Conservation (phyloP, 192 early-diverging fungal genomes). For the Rhizoclosmatium globosum region DNA sequence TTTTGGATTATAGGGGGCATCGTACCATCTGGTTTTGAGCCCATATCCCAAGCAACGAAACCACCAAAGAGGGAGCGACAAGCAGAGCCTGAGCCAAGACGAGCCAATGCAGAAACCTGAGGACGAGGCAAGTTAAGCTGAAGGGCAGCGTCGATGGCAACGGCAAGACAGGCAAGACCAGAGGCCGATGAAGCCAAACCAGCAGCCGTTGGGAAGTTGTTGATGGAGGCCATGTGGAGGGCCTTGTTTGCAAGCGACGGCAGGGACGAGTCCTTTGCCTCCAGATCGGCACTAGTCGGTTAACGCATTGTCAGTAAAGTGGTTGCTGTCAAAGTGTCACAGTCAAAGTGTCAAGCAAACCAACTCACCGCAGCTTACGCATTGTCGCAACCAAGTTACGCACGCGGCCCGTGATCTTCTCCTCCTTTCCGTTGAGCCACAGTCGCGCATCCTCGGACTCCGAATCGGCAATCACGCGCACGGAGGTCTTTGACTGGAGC, state of each 20-base stretch:
- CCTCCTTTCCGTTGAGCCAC: slow-evolving; percentile 96
- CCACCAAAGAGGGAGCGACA: slow-evolving; percentile 98
- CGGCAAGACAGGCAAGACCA: slow-evolving; percentile 94
- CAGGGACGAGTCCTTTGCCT: slow-evolving; percentile 45
- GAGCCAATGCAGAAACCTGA: slow-evolving; percentile 88
- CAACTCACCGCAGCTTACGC: slow-evolving; percentile 62
- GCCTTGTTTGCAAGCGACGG: slow-evolving; percentile 66
- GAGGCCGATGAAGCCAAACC: slow-evolving; percentile 97
- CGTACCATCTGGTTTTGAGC: slow-evolving; percentile 75
- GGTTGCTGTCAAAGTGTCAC: background rate
- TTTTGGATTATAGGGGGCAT: background rate
- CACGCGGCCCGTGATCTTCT: slow-evolving; percentile 70
- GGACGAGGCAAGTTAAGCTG: slow-evolving; percentile 47
- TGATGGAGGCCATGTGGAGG: slow-evolving; percentile 94
- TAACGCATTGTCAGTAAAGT: background rate
- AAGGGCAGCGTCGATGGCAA: slow-evolving; percentile 65
- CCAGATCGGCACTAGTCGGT: slow-evolving; percentile 61
- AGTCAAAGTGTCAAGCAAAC: slow-evolving; percentile 40
- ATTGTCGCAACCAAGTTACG: slow-evolving; percentile 83
- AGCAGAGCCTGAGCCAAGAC: slow-evolving; percentile 96
- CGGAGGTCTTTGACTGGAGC: slow-evolving; percentile 93
- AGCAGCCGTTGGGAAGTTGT: slow-evolving; percentile 99
- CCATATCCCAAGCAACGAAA: slow-evolving; percentile 98
- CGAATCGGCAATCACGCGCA: slow-evolving; percentile 61
- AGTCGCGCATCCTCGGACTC: slow-evolving; percentile 69